phyloP scores from a whole-genome alignment of 352 stramenopile species.

The Phytophthora boehmeriae region DNA sequence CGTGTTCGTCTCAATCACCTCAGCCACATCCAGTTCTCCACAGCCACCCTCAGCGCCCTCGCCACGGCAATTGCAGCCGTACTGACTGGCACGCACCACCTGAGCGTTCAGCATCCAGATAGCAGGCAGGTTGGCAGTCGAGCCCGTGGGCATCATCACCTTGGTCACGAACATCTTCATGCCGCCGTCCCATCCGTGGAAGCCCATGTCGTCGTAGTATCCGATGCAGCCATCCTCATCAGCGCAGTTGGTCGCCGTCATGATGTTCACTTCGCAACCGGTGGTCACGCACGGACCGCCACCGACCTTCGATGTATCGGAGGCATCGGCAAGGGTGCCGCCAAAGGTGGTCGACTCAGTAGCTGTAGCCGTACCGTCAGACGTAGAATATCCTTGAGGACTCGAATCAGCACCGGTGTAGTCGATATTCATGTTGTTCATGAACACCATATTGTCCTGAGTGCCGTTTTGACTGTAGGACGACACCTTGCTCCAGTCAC shows the following conservation, averaged over 20 bases:
- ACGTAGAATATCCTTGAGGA: slow-evolving; percentile 46
- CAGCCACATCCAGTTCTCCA: slow-evolving; percentile 73
- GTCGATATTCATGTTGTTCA: slow-evolving; percentile 65
- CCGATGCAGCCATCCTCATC: slow-evolving; percentile 55
- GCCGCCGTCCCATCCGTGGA: slow-evolving; percentile 70
- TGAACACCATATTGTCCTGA: slow-evolving; percentile 54
- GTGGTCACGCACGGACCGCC: slow-evolving; percentile 62
- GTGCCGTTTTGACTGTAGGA: slow-evolving; percentile 39
- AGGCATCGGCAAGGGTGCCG: slow-evolving; percentile 54
- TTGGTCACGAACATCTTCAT: slow-evolving; percentile 83
- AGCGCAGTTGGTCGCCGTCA: slow-evolving; percentile 58
- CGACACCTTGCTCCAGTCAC: slow-evolving; percentile 48
- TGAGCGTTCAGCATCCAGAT: slow-evolving; percentile 85
- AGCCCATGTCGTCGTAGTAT: slow-evolving; percentile 66
- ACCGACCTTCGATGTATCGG: slow-evolving; percentile 36
- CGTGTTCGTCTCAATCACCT: slow-evolving; percentile 72
- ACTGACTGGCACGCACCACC: slow-evolving; percentile 69
- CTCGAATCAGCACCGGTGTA: slow-evolving; percentile 44
- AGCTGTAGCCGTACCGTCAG: slow-evolving; percentile 33
- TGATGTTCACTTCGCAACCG: slow-evolving; percentile 77
- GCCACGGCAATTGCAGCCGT: slow-evolving; percentile 78
- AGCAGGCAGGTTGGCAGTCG: slow-evolving; percentile 53
- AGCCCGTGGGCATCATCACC: slow-evolving; percentile 58
- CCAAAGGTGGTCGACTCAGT: slow-evolving; percentile 34
- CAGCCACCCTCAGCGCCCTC: slow-evolving; percentile 57